A percentile compares a stretch with the other conserved stretches of the same genome.
Evolutionary conservation across 2,329 filamentous ascomycete species (phyloP).

Genomic region (Neocucurbitaria cava): DNA sequence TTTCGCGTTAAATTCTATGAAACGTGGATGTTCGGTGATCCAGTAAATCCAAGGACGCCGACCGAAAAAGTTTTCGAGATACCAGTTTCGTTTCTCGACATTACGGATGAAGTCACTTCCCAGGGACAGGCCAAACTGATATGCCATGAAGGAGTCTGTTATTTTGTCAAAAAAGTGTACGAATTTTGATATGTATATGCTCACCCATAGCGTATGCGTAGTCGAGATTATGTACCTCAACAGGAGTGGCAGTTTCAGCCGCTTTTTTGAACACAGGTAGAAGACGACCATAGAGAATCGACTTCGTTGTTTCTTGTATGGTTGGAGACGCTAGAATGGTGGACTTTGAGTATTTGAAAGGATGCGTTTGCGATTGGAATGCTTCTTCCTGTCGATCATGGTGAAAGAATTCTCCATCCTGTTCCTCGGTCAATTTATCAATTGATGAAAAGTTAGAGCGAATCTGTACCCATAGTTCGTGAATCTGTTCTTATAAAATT

Average conservation of each 20-base stretch:
- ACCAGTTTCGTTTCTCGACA: neutral
- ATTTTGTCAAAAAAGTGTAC: neutral
- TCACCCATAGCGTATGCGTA: neutral
- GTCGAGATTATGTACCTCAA: neutral
- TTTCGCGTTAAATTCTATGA: neutral
- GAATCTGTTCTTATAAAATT: neutral
- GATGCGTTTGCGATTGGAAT: conserved; percentile 74
- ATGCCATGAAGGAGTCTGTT: neutral
- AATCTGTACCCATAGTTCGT: neutral
- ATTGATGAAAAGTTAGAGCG: neutral
- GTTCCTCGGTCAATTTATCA: neutral
- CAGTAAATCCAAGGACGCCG: neutral
- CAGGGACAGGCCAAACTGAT: neutral
- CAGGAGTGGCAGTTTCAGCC: neutral
- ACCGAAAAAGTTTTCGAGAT: neutral
- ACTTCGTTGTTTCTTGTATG: neutral
- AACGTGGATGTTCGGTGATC: neutral
- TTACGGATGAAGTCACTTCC: neutral
- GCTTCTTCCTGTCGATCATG: conserved; percentile 52
- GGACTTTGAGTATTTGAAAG: conserved; percentile 68
- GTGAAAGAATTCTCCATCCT: neutral
- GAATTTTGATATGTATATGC: neutral
- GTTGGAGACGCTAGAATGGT: neutral
- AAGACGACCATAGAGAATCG: neutral
- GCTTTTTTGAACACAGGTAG: neutral